These are phyloP conservation scores for Neurospora pannonica DNA, from an alignment of 495 filamentous ascomycete genomes.

Conservation along the genomic window DNA sequence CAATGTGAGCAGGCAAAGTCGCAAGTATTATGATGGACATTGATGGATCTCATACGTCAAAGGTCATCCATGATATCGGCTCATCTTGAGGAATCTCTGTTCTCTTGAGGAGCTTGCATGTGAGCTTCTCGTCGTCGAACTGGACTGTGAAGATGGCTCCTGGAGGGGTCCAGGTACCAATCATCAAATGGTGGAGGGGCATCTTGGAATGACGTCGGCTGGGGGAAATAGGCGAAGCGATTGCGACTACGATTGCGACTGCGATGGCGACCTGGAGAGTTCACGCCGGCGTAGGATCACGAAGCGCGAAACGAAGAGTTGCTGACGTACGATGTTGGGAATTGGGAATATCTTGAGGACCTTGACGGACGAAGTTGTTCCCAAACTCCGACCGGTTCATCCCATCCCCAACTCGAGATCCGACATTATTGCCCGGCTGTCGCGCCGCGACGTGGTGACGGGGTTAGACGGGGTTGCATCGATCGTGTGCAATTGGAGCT, in stretches of 20 bases:
- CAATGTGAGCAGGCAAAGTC: slow-evolving; percentile 15
- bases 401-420: neutral
- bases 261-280: neutral
- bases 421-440: neutral
- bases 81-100: slow-evolving; percentile 71
- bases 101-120: slow-evolving; percentile 61
- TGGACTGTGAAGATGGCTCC: slow-evolving; percentile 77
- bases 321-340: neutral
- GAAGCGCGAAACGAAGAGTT: neutral
- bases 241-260: neutral
- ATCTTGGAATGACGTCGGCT: slow-evolving; percentile 24
- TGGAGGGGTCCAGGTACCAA: slow-evolving; percentile 75
- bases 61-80: slow-evolving; percentile 86
- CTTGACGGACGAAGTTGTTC: neutral
- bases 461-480: neutral
- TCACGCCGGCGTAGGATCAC: neutral
- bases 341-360: neutral
- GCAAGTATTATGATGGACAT: neutral
- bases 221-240: neutral
- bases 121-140: slow-evolving; percentile 70
- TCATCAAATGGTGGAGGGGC: slow-evolving; percentile 75
- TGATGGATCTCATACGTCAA: slow-evolving; percentile 48
- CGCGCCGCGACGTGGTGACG: neutral
- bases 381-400: neutral
- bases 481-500: neutral